Base-by-base conservation (phyloP, 2,329 filamentous ascomycete species). In the Fusarium anthophilum region DNA sequence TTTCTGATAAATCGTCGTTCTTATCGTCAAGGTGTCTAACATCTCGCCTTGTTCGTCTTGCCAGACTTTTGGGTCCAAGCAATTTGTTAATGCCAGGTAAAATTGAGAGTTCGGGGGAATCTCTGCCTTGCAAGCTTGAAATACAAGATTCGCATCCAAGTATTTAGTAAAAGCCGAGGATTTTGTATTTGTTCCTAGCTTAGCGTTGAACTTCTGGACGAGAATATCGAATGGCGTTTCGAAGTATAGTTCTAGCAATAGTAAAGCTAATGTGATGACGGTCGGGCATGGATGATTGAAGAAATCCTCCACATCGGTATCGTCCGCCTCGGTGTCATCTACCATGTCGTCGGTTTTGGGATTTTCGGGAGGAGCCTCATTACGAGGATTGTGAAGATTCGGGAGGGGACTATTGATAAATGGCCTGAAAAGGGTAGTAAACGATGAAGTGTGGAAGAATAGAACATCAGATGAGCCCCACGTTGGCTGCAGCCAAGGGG, bases 371-470 rank as follows among this genome's bases (percentile, higher is more conserved):
- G 28, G 28, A 28, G 28, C 28, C 28, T 28, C 28, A 28, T 28
- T 28, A 28, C 28, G 28, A 28, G 28, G 28, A 28, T 28, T 28
- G 8, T 28, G 28, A 28, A 30, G 30, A 43, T 32, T 32, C 30
- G 13, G 0, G 8, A 41, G 39, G 1, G 5, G 0, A n/a, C 0
- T 24, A 0, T 43, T 24, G n/a, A 43, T 43, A 5, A 43, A 43
- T 1, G 41, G 41, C 41, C 0, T 24, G n/a, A 43, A 43, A 7
- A 17, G 0, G 1, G 0, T 43, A 0, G 9, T 0, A n/a, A 0
- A 43, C 2, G 41, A 24, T 17, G 41, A 11, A 0, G 3, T 43
- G 15, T 0, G 41, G 0, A 43, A 43, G n/a, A 43, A 43, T 1
- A 43, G 1, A 17, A 43, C 0, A 1, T 43, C n/a, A 24, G 41